Evolutionary conservation across 441 rosid genomes (phyloP), one percentile per base, ranked within the genome.

Genomic region (Theobroma grandiflorum): DNA sequence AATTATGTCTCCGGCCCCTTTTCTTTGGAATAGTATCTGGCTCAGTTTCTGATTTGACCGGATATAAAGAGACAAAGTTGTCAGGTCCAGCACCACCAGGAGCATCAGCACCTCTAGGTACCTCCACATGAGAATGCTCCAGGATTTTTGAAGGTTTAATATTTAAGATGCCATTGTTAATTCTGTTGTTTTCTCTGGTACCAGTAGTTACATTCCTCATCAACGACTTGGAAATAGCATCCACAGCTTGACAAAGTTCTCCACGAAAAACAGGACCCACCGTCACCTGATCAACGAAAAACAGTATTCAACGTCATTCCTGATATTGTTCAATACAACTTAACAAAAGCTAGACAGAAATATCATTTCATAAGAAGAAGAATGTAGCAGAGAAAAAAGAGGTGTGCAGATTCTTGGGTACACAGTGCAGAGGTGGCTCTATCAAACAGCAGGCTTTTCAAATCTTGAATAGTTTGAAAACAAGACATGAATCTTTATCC

Each of bases 1-100:
- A 85, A 84, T 89, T 95, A 37, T 92, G 98, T 86, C 84, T 92
- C 80, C 91, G 53, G 35, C 88, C 90, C 85, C 95, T 90, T 86
- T 81, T 93, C 87, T 76, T 89, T n/a, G 84, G 78, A 70, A 81
- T 57, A 15, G 78, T 86, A 69, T 82, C 87, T 58, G 76, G 84
- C 67, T 84, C 82, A 57, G 22, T 78, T 79, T 81, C 87, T 40
- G 72, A 71, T 81, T 84, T 75, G 78, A 63, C 61, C 74, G 77
- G 82, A 75, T 83, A 82, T 78, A 75, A 62, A 72, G 83, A 78
- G 82, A 75, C 82, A 20, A 63, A 81, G 33, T 22, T 71, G 58
- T 79, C 85, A 77, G 43, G 69, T 66, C 78, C 81, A 75, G 72
- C 53, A 80, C 63, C 59, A n/a, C 59, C 79, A 33, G 26, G 59